Evolutionary conservation across 371 early-diverging fungal species (phyloP).

Genomic region (Dentiscutata heterogama): DNA sequence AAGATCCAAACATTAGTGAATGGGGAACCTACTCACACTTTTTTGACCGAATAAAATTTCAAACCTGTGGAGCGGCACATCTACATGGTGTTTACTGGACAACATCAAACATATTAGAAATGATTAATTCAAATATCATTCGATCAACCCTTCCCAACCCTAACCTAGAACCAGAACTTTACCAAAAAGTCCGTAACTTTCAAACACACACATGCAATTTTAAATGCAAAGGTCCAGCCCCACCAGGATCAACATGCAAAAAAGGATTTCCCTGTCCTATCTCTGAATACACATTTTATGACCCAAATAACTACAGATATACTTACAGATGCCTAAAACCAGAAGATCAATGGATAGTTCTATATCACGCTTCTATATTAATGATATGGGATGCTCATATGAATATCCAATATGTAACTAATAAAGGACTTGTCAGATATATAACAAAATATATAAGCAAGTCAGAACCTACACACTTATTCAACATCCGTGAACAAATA

Average conservation of each 20-base stretch:
- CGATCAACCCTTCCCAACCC: neutral
- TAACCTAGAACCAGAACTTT: no score
- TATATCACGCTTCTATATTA: neutral
- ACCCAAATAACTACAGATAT: neutral
- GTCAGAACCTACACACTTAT: slow-evolving; percentile 1
- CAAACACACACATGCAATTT: no score
- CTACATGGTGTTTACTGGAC: neutral
- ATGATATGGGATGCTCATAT: neutral
- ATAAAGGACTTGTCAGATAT: neutral
- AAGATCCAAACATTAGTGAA: neutral
- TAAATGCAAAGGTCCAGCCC: no score
- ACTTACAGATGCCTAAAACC: neutral
- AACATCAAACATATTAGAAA: neutral
- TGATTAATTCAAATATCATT: neutral
- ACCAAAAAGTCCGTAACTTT: no score
- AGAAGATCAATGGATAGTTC: slow-evolving; percentile 10
- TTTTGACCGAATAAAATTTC: slow-evolving; percentile 11
- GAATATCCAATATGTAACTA: slow-evolving; percentile 19
- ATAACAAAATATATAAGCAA: slow-evolving; percentile 27
- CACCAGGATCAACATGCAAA: no score
- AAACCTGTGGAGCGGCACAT: neutral
- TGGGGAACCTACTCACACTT: neutral
- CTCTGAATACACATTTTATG: neutral
- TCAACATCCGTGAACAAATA: neutral
- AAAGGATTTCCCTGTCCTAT: slow-evolving; percentile 6